Evolutionary conservation across 352 stramenopile species (phyloP), one percentile per base, ranked within the genome.

Genomic region (Pythium volutum): DNA sequence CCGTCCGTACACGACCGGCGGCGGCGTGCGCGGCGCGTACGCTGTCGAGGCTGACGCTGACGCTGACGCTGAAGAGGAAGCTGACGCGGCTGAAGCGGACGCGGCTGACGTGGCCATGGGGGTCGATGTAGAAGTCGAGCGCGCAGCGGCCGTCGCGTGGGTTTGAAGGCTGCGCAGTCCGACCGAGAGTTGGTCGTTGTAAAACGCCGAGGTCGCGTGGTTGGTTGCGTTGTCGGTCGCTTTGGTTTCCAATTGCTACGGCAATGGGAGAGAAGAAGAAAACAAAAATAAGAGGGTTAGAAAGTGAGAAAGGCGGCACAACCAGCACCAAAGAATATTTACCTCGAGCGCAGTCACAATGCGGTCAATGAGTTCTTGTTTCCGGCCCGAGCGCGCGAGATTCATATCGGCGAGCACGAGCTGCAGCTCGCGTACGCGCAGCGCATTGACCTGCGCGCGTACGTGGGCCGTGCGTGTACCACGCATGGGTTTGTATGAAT

Each of bases 361-460:
- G 67, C 84, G 81, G 41, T 91, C 81, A 29, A 92, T 79, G 45
- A 94, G 75, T 55, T 94, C 84, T 42, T 74, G 76, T 64, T 94
- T 94, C 62, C 78, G 81, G 16, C 84, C 84, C 5, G 78, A 87
- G 43, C 79, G 81, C 62, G 75, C 60, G 52, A 94, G 62, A 48
- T 86, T 89, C 42, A 94, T 69, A 54, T 82, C 74, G 54, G 75
- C 71, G 27, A 91, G 73, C 51, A 94, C 71, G 68, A 77, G 75
- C 66, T 84, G 81, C 65, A 94, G 74, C 68, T 94, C 82, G 23
- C 79, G 81, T 55, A 94, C 76, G 34, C 81, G 84, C 59, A 93
- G 69, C 62, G 68, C 57, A 54, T 76, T 74, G 39, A 91, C 76
- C 42, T 74, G 73, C 23, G 60, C 14, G 53, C 81, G 83, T 34